These are phyloP conservation scores for Citrus reticulata DNA, from an alignment of 345 rosid genomes.

Conservation along the genomic window DNA sequence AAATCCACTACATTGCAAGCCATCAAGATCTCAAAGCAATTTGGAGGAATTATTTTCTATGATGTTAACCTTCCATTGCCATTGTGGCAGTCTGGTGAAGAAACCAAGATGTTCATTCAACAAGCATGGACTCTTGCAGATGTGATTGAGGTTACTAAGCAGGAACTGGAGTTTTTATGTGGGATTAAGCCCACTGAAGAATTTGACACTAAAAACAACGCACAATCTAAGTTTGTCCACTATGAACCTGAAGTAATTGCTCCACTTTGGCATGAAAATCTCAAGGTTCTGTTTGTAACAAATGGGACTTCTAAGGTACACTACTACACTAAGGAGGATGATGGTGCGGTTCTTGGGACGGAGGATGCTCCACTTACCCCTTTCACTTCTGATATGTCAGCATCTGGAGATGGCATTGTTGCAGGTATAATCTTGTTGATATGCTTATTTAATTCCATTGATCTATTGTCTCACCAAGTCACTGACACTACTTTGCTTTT, in stretches of 20 bases:
- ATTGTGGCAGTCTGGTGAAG: conserved; percentile 75
- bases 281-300: conserved; percentile 75
- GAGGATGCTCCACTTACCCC: conserved; percentile 84
- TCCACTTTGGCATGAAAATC: conserved; percentile 81
- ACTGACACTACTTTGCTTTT: not conserved
- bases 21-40: conserved; percentile 61
- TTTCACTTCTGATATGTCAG: conserved; percentile 77
- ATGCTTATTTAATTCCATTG: not conserved
- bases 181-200: conserved; percentile 69
- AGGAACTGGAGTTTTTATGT: conserved; percentile 85
- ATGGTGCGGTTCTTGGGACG: conserved; percentile 74
- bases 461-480: not conserved
- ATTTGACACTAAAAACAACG: conserved; percentile 61
- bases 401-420: conserved; percentile 90
- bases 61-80: conserved; percentile 86
- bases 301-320: conserved; percentile 93
- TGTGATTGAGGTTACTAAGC: conserved; percentile 76
- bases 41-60: conserved; percentile 68
- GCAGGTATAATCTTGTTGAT: conserved; percentile 51
- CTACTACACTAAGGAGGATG: conserved; percentile 71
- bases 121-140: conserved; percentile 76
- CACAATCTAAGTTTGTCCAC: conserved; percentile 62
- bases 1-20: conserved; percentile 67
- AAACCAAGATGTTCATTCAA: conserved; percentile 61
- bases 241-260: conserved; percentile 56